Evolutionary conservation across 208 protist genomes (phyloP).

Genomic region (Tritrichomonas foetus): DNA sequence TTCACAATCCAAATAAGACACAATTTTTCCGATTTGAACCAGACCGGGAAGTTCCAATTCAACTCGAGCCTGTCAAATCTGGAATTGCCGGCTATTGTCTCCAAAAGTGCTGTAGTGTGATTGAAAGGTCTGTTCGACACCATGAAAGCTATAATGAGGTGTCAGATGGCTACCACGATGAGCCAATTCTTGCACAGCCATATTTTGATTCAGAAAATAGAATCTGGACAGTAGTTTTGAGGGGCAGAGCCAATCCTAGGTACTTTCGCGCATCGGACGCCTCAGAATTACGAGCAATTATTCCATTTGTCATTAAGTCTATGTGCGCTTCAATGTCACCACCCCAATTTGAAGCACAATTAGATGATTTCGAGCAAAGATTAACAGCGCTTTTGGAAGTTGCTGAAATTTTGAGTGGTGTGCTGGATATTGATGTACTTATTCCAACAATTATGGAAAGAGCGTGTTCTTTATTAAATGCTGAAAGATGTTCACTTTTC

Average conservation of each 20-base stretch:
- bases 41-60: neutral
- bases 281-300: neutral
- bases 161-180: neutral
- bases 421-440: neutral
- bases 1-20: neutral
- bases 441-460: constrained; percentile 10
- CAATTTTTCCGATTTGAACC: constrained; percentile 24
- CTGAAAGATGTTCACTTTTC: constrained; percentile 5
- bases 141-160: neutral
- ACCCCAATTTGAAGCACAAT: constrained; percentile 20
- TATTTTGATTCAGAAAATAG: neutral
- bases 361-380: constrained; percentile 24
- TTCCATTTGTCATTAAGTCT: neutral
- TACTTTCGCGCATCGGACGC: neutral
- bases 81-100: neutral
- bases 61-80: neutral
- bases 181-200: neutral
- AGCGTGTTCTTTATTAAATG: neutral
- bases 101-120: neutral
- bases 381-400: neutral
- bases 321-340: neutral
- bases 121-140: neutral
- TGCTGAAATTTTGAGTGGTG: neutral
- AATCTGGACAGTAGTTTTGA: neutral
- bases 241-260: neutral